Evolutionary conservation across 805 yeast genomes (phyloP), one percentile per base, ranked within the genome.

Genomic region (Saccharomyces eubayanus): DNA sequence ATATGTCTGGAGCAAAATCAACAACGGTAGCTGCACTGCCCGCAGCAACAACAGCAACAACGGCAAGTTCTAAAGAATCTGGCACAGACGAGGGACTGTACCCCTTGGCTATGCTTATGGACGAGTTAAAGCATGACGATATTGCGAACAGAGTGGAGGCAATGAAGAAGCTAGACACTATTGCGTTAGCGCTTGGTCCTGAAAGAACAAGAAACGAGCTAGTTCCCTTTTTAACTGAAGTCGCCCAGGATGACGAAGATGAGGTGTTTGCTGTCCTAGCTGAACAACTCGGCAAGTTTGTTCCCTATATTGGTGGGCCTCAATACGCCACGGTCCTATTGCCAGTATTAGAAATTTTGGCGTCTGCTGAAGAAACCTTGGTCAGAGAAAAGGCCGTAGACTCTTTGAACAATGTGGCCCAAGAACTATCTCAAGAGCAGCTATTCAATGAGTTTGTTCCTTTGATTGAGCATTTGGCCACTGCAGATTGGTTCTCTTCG

Each of bases 191-290:
- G 2, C 74, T 94, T 54, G 99, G 99, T 8, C 91, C 94, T 6
- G 96, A 89, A 68, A 81, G 98, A 65, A 87, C 98, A 10, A 78
- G 96, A 55, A 79, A 79, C 48, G 99, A 94, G 69, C 78, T 94
- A 66, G 76, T 94, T 52, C 97, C 98, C 40, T 94, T 92, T 65
- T 77, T 94, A 57, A 89, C 85, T 60, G 80, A 76, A 51, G 94
- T 86, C 28, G 89, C 91, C 9, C 94, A 88, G 60, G 99, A 94
- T 63, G 99, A 95, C 69, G 99, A 94, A 72, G 99, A 94, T 71
- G 99, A 94, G 72, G 96, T 94, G 6, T 85, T 92, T 71, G 89
- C 97, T 1, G 92, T 90, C 21, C 78, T 95, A 58, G 97, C 97
- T 3, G 89, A 86, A 62, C 92, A 91, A 74, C 74, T 94, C 62